A percentile compares a stretch with the other conserved stretches of the same genome.
Evolutionary conservation across 306 rosid species (phyloP).

Genomic region (Quillaja saponaria): DNA sequence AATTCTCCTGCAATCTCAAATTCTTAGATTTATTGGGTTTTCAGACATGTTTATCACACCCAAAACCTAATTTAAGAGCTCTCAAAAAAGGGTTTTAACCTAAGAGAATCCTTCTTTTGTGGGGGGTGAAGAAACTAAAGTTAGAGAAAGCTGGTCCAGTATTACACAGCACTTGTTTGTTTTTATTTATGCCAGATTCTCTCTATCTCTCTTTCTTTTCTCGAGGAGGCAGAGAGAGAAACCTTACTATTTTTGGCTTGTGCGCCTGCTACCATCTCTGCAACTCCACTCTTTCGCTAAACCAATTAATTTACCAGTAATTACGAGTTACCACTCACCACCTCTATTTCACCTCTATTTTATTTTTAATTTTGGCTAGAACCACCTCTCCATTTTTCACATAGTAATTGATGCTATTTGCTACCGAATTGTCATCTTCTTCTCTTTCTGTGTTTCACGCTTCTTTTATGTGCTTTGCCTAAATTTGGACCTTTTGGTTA

Average conservation of each 20-base stretch:
- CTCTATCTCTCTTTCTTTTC: constrained; percentile 28
- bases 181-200: constrained; percentile 58
- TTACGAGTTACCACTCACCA: background rate
- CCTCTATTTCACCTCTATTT: no score
- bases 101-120: constrained; percentile 4
- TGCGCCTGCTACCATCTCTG: constrained; percentile 49
- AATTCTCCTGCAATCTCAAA: constrained; percentile 48
- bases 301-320: no score
- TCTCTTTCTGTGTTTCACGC: constrained; percentile 26
- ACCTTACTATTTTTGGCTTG: constrained; percentile 23
- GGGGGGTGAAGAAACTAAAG: constrained; percentile 37
- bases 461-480: constrained; percentile 29
- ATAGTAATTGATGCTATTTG: constrained; percentile 30
- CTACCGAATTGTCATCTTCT: constrained; percentile 34
- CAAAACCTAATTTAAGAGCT: constrained; percentile 21
- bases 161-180: constrained; percentile 43
- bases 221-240: constrained; percentile 10
- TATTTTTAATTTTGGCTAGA: no score
- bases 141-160: constrained; percentile 61
- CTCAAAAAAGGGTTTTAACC: constrained; percentile 17
- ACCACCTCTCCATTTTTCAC: constrained; percentile 14
- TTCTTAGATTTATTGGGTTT: constrained; percentile 4
- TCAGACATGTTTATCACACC: constrained; percentile 1
- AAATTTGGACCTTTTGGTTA: background rate
- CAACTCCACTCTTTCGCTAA: constrained; percentile 33